A percentile compares a stretch with the other conserved stretches of the same genome.
phyloP scores from a whole-genome alignment of 176 grass and related monocot species.

The Sorghum bicolor region DNA sequence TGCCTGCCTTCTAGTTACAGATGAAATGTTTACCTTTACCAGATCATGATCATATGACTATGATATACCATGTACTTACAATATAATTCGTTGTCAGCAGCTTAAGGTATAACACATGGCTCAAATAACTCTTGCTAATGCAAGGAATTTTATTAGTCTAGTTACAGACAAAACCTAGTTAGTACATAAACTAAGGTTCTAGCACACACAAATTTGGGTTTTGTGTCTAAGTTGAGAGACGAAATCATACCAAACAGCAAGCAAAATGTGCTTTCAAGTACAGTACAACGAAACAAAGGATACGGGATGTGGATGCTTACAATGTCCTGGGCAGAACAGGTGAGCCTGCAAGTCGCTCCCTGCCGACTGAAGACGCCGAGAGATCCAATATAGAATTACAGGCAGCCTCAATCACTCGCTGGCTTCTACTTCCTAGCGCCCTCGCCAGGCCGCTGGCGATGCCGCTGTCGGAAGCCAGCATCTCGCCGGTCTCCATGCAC shows the following conservation, averaged over 20 bases:
- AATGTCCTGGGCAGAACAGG: slow-evolving; percentile 47
- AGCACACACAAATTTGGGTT: neutral
- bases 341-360: slow-evolving; percentile 38
- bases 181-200: neutral
- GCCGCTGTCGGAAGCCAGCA: slow-evolving; percentile 42
- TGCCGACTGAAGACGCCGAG: slow-evolving; percentile 39
- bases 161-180: neutral
- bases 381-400: slow-evolving; percentile 51
- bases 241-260: neutral
- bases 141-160: neutral
- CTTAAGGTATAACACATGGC: neutral
- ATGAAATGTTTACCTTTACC: neutral
- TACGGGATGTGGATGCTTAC: slow-evolving; percentile 35
- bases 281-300: neutral
- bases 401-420: slow-evolving; percentile 29
- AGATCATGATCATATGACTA: neutral
- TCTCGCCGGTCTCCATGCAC: slow-evolving; percentile 40
- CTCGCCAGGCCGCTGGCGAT: slow-evolving; percentile 32
- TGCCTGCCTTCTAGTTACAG: neutral
- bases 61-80: neutral
- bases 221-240: neutral
- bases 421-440: slow-evolving; percentile 32
- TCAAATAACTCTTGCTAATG: neutral
- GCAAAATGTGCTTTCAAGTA: neutral
- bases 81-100: neutral